Base-by-base conservation (phyloP, 2,329 filamentous ascomycete genomes). In the Ampelomyces quisqualis region DNA sequence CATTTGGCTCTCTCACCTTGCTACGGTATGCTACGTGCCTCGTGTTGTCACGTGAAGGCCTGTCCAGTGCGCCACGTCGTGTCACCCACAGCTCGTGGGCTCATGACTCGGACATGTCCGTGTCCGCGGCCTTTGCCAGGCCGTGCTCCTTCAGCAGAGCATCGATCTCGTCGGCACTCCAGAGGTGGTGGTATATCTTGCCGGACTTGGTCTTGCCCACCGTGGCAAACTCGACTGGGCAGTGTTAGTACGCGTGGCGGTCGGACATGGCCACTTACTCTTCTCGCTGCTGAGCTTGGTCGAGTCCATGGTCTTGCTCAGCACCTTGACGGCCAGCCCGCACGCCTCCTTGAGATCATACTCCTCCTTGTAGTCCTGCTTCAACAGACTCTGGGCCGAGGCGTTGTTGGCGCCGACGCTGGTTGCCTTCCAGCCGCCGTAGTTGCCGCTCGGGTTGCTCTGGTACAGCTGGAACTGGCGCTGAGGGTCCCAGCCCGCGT, bases 271-370 rank as follows among this genome's bases (percentile, higher is more conserved):
- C n/a, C n/a, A 77, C 88, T 71, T 75, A 95, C 90, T 95, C 82
- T 98, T 98, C 80, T 98, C 93, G 67, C 90, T 95, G 77, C 90
- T 96, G 67, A 98, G 75, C 79, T 96, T 98, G 39, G 91, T 97
- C 40, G 90, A 95, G 71, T 98, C 93, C 94, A 98, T 98, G 5
- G 93, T 98, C 84, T 98, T 98, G 80, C 93, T 97, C 55, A 98
- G 75, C 51, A 98, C 93, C 80, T 98, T 98, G 69, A 98, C 93
- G 8, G 93, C 93, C 79, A 96, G 86, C 39, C 86, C 90, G 69
- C 93, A 98, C 4, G 94, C 93, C 76, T 98, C 93, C 76, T 95
- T 88, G 65, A 98, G 72, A 55, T 88, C 86, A 71, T 90, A 97
- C 59, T 97, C 90, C 74, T 98, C 93, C 79, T 97, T 96, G 77